Evolutionary conservation across 1,284 basidiomycete genomes (phyloP).

Genomic region (Trichosporon sp.): DNA sequence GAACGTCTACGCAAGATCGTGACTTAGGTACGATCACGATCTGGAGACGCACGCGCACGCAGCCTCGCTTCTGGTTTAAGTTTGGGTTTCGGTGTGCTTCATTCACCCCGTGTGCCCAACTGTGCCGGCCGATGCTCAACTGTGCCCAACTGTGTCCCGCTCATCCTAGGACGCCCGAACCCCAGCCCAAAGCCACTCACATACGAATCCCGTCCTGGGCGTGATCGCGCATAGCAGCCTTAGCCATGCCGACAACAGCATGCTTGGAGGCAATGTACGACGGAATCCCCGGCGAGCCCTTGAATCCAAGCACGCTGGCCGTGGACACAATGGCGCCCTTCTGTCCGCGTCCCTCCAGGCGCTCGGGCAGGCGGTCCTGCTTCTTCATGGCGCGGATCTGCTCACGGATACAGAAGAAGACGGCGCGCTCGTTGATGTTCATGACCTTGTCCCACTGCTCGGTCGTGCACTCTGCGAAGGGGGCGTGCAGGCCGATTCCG

Average conservation of each 20-base stretch:
- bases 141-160: too few relatives aligned
- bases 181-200: too few relatives aligned
- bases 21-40: too few relatives aligned
- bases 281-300: neutral
- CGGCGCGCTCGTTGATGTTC: conserved; percentile 25
- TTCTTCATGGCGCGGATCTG: conserved; percentile 19
- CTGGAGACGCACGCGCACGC: too few relatives aligned
- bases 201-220: conserved; percentile 13
- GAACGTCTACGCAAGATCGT: too few relatives aligned
- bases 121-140: too few relatives aligned
- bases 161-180: too few relatives aligned
- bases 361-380: conserved; percentile 8
- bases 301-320: conserved; percentile 6
- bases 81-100: too few relatives aligned
- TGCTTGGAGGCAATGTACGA: conserved; percentile 20
- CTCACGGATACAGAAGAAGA: conserved; percentile 22
- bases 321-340: conserved; percentile 21
- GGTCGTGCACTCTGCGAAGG: conserved; percentile 6
- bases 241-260: conserved; percentile 18
- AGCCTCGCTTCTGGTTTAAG: too few relatives aligned
- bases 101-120: too few relatives aligned
- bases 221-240: conserved; percentile 13
- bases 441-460: conserved; percentile 30
- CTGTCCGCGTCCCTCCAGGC: conserved; percentile 9
- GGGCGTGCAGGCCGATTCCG: conserved; percentile 22